Base-by-base conservation (phyloP, 805 yeast species). In the Kodamaea kaohsiungensis region DNA sequence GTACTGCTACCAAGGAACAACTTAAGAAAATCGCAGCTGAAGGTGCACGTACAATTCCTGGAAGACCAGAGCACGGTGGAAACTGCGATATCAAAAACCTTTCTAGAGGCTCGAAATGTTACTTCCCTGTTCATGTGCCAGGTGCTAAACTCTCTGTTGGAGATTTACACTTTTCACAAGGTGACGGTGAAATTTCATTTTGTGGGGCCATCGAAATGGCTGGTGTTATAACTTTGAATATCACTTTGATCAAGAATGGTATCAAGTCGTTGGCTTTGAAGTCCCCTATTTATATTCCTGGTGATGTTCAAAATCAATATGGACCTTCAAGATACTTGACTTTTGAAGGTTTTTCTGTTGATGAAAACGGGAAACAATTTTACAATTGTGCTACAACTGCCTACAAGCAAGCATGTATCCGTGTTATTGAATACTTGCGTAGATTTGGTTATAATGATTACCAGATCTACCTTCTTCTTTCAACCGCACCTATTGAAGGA, bases 141-240 rank as follows among this genome's bases (percentile, higher is more conserved):
- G 84, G 84, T 6, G 83, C 80, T 40, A 75, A 76, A 57, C 67
- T 79, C 19, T 73, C 80, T 22, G 65, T 79, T 39, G 84, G 83
- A 5, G 84, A 79, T 58, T 60, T 79, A 38, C 84, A 79, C 60
- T 79, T 80, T 63, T 73, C 80, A 22, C 83, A 79, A 63, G 84
- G 83, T 15, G 83, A 79, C 59, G 84, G 83, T 13, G 83, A 79
- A 57, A 77, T 79, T 48, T 74, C 82, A 8, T 79, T 80, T 59
- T 79, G 84, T 61, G 84, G 84, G 30, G 84, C 82, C 12, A 79
- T 79, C 59, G 83, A 79, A 60, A 79, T 78, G 82, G 71, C 80
- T 15, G 83, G 83, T 8, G 63, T 69, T 47, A 71, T 79, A 56
- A 78, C 82, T 6, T 58, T 80, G 56, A 69, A 75, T 55, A 69